A percentile compares a stretch with the other conserved stretches of the same genome.
Evolutionary conservation across 1,139 yeast species (phyloP).

Genomic region (Suhomyces bribrorum): DNA sequence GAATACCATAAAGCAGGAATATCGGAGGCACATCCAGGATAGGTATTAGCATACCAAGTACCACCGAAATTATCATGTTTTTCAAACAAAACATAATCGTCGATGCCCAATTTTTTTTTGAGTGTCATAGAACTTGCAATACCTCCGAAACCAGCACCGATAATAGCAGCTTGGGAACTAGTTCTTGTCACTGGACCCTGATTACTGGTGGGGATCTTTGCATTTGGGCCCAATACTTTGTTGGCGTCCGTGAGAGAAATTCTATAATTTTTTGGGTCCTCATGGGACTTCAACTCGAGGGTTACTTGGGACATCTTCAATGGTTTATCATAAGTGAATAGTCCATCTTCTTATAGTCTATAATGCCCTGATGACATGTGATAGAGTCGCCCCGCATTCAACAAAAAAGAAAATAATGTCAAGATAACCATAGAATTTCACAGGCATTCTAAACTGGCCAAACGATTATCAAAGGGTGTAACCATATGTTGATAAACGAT

Average conservation of each 20-base stretch:
- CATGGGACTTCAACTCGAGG: conserved; percentile 34
- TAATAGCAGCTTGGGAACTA: conserved; percentile 35
- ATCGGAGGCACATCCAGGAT: conserved; percentile 57
- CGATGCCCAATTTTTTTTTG: conserved; percentile 30
- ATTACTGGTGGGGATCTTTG: conserved; percentile 18
- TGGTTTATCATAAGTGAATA: neutral
- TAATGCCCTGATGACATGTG: no score
- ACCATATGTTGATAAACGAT: no score
- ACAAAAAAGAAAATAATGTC: no score
- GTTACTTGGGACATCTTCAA: conserved; percentile 27
- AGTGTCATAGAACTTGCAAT: conserved; percentile 35
- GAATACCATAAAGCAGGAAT: conserved; percentile 54
- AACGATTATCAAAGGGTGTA: no score
- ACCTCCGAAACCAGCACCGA: conserved; percentile 55
- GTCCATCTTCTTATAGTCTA: neutral
- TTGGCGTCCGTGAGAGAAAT: conserved; percentile 31
- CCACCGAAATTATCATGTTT: conserved; percentile 52
- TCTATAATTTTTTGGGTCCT: conserved; percentile 35
- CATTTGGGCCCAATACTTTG: conserved; percentile 28
- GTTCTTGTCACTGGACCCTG: conserved; percentile 25
- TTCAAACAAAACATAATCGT: conserved; percentile 44
- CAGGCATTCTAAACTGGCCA: no score
- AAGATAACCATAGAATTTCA: no score
- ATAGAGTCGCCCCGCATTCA: no score
- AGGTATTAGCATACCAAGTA: conserved; percentile 55